These are phyloP conservation scores for Allomyces javanicus DNA, from an alignment of 192 early-diverging fungal genomes.

Conservation along the genomic window DNA sequence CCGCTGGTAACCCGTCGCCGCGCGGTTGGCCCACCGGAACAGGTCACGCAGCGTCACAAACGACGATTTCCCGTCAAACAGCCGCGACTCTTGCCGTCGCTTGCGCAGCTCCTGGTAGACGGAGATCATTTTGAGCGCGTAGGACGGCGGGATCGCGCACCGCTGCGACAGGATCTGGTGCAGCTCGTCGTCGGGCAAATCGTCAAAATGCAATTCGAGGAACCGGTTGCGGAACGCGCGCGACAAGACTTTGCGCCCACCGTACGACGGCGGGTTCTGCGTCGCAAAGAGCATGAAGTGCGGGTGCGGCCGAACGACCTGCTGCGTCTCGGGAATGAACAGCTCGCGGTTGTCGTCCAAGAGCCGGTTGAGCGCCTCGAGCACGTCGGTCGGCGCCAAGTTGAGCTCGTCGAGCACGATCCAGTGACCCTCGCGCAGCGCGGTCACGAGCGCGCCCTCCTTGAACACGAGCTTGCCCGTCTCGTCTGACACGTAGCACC, in stretches of 20 bases:
- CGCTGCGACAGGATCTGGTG: slow-evolving; percentile 69
- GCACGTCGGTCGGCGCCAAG: slow-evolving; percentile 90
- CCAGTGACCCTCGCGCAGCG: slow-evolving; percentile 87
- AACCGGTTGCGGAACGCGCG: slow-evolving; percentile 96
- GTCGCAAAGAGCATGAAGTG: slow-evolving; percentile 98
- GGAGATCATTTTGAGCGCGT: slow-evolving; percentile 61
- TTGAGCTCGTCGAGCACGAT: slow-evolving; percentile 97
- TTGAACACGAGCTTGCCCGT: slow-evolving; percentile 78
- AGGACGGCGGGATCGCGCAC: slow-evolving; percentile 70
- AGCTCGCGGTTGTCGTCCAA: slow-evolving; percentile 96
- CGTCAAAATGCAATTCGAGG: slow-evolving; percentile 87
- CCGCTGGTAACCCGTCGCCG: slow-evolving; percentile 49
- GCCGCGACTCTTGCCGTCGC: slow-evolving; percentile 51
- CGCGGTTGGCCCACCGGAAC: slow-evolving; percentile 89
- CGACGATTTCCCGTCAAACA: slow-evolving; percentile 85
- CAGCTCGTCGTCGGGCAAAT: slow-evolving; percentile 83
- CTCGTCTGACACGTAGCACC: slow-evolving; percentile 64
- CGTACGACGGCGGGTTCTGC: slow-evolving; percentile 98
- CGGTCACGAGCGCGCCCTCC: slow-evolving; percentile 87
- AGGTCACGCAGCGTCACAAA: slow-evolving; percentile 92
- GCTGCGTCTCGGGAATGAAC: slow-evolving; percentile 86
- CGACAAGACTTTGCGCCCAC: slow-evolving; percentile 85
- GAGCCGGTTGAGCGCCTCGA: slow-evolving; percentile 91
- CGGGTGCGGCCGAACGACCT: slow-evolving; percentile 77
- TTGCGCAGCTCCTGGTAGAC: slow-evolving; percentile 68